These are phyloP conservation scores for Neurospora sp. DNA, from an alignment of 495 filamentous ascomycete genomes.

Conservation along the genomic window DNA sequence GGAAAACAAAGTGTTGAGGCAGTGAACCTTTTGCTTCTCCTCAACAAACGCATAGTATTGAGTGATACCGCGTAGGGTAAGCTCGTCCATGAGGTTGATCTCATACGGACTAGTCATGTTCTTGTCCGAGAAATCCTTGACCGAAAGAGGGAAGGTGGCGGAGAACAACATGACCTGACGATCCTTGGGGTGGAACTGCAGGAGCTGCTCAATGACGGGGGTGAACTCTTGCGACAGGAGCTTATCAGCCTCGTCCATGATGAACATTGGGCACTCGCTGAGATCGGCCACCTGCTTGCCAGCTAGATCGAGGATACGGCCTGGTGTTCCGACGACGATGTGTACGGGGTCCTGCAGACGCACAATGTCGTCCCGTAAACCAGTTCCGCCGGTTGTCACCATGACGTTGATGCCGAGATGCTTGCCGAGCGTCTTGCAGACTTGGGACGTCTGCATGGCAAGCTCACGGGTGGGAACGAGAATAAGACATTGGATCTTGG, in stretches of 20 bases:
- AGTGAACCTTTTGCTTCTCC: constrained; percentile 99
- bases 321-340: constrained; percentile 95
- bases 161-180: constrained; percentile 99
- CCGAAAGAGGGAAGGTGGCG: constrained; percentile 90
- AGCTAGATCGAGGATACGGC: constrained; percentile 87
- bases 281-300: constrained; percentile 92
- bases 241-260: constrained; percentile 99
- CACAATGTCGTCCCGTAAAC: constrained; percentile 92
- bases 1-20: constrained; percentile 95
- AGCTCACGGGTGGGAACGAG: constrained; percentile 94
- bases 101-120: constrained; percentile 94
- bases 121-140: constrained; percentile 97
- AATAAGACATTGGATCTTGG: constrained; percentile 91
- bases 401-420: constrained; percentile 97
- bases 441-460: constrained; percentile 97
- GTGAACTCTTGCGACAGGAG: constrained; percentile 94
- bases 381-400: constrained; percentile 95
- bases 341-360: constrained; percentile 89
- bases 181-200: constrained; percentile 89
- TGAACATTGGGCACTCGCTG: constrained; percentile 92
- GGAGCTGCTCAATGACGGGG: constrained; percentile 87
- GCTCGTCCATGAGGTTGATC: constrained; percentile 99
- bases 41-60: constrained; percentile 99
- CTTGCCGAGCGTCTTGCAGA: constrained; percentile 96
- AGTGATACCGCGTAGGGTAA: constrained; percentile 94